These are phyloP conservation scores for Nitzschia sp. DNA, from an alignment of 108 stramenopile genomes.

Conservation along the genomic window DNA sequence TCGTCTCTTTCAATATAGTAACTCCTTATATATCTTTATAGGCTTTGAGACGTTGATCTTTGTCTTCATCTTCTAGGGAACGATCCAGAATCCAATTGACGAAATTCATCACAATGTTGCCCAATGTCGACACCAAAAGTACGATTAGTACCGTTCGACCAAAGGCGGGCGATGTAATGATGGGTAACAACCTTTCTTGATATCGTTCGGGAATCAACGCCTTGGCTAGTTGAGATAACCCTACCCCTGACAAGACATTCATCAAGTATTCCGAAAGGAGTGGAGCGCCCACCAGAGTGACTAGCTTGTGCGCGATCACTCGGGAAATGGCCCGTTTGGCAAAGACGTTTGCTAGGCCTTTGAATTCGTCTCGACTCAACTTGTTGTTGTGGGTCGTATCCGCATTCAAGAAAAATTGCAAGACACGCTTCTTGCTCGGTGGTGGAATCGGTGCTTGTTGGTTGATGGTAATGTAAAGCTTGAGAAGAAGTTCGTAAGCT, in stretches of 20 bases:
- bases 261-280: constrained; percentile 26
- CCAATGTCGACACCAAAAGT: constrained; percentile 31
- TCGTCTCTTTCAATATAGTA: too few relatives aligned
- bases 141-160: constrained; percentile 27
- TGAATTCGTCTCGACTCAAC: constrained; percentile 37
- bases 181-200: constrained; percentile 24
- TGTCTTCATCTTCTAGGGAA: constrained; percentile 3
- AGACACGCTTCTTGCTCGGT: constrained; percentile 31
- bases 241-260: background rate
- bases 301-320: constrained; percentile 38
- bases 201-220: constrained; percentile 17
- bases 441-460: constrained; percentile 47
- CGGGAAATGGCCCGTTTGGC: constrained; percentile 26
- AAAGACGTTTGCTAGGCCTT: constrained; percentile 16
- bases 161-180: constrained; percentile 32
- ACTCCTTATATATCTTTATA: background rate
- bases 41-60: background rate
- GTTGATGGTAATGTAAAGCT: constrained; percentile 41
- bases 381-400: constrained; percentile 17
- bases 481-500: constrained; percentile 37
- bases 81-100: constrained; percentile 29
- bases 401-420: constrained; percentile 24
- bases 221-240: constrained; percentile 13
- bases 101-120: constrained; percentile 24
- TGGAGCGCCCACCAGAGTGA: constrained; percentile 50